Evolutionary conservation across 495 filamentous ascomycete genomes (phyloP), one percentile per base, ranked within the genome.

Genomic region (Aspergillus conjunctus): DNA sequence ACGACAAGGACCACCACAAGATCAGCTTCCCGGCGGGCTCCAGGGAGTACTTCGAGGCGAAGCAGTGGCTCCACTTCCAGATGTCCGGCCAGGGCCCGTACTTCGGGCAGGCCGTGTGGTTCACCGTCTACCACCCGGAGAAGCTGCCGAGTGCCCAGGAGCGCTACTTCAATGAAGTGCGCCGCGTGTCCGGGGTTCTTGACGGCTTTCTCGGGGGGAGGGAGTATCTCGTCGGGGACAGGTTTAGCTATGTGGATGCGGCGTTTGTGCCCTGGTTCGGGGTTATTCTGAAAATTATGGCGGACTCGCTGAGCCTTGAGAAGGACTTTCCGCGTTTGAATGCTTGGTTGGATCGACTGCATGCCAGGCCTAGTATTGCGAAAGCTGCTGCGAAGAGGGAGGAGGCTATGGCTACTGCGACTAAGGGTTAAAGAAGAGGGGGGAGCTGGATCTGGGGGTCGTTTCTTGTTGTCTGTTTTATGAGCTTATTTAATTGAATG

Each of bases 1-100:
- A 92, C 74, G 88, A 91, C 73, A 83, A 72, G 53, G 69, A 83
- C 11, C 71, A 84, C 11, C 71, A 84, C 58, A 85, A 79, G 58
- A 64, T 91, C 56, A 85, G 79, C 65, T 88, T 84, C 65, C 64
- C 71, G 4, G 37, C 72, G 14, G 78, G 77, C 32, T 73, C 79
- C 1, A 70, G 69, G 21, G 83, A 86, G 52, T 76, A 72, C 51
- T 82, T 78, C 68, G 73, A 73, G 3, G 76, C 79, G 34, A 85
- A 85, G 65, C 88, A 91, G 66, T 91, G 82, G 79, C 77, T 90
- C 0, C 80, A 80, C 68, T 90, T 84, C 76, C 88, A 91, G 73
- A 74, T 79, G 64, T 81, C 79, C 3, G 87, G 87, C n/a, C 88
- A 91, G 69, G 88, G 85, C 1, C 87, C 87, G 0, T 90, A 88